Conservation (phyloP, 2,329 filamentous ascomycete species). For the Cytospora leucostoma region DNA sequence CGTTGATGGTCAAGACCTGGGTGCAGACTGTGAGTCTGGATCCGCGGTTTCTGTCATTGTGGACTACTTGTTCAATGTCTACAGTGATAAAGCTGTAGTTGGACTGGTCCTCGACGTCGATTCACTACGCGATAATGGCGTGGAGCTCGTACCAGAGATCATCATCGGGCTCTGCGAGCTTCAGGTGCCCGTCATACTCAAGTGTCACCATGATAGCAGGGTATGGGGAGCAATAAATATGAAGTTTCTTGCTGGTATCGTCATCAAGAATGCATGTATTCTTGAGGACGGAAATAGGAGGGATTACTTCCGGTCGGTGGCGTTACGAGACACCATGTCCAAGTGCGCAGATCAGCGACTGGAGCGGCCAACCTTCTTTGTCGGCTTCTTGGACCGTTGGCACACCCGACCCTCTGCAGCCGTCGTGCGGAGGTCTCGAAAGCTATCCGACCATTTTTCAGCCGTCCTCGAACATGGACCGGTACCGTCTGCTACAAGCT, state of each 20-base stretch:
- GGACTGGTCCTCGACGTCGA: conserved; percentile 28
- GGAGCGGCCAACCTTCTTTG: conserved; percentile 39
- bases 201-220: conserved; percentile 31
- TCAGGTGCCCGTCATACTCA: conserved; percentile 30
- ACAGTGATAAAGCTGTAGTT: conserved; percentile 25
- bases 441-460: conserved; percentile 41
- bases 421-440: conserved; percentile 39
- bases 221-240: conserved; percentile 34
- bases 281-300: conserved; percentile 42
- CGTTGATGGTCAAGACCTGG: conserved; percentile 28
- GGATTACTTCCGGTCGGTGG: conserved; percentile 45
- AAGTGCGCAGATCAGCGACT: conserved; percentile 36
- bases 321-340: conserved; percentile 38
- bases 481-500: conserved; percentile 18
- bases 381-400: conserved; percentile 42
- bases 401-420: conserved; percentile 37
- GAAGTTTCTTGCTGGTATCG: conserved; percentile 39
- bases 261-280: conserved; percentile 46
- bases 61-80: conserved; percentile 25
- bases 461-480: conserved; percentile 39
- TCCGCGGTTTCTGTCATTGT: conserved; percentile 16
- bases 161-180: conserved; percentile 25
- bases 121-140: conserved; percentile 8
- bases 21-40: conserved; percentile 7
- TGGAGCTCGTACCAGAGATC: conserved; percentile 16